Evolutionary conservation across 345 rosid species (phyloP).

Genomic region (Dipteronia sinensis): DNA sequence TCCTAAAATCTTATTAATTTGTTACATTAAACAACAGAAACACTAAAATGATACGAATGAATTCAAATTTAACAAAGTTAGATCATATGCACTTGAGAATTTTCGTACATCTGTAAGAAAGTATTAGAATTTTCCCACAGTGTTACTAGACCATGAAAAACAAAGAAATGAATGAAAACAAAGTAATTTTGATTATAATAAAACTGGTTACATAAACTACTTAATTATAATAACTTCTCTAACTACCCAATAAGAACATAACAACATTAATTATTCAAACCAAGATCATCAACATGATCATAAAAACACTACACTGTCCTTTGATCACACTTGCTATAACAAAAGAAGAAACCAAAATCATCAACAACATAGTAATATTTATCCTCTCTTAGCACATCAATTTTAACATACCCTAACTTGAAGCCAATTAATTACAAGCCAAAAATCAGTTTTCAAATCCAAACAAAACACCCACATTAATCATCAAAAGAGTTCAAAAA

Average conservation of each 20-base stretch:
- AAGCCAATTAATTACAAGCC: not conserved
- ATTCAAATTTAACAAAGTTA: too few species aligned
- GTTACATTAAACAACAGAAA: too few species aligned
- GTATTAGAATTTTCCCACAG: not conserved
- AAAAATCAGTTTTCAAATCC: not conserved
- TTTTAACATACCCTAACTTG: not conserved
- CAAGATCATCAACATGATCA: not conserved
- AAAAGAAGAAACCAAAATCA: constrained; percentile 1
- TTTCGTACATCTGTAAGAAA: not conserved
- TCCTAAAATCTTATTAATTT: too few species aligned
- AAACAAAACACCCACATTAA: constrained; percentile 3
- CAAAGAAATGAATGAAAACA: not conserved
- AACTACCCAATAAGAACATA: not conserved
- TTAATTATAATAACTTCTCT: not conserved
- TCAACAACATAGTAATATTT: not conserved
- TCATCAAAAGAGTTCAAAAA: not conserved
- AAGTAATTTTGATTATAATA: not conserved
- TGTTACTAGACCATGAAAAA: not conserved
- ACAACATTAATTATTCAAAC: not conserved
- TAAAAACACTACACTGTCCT: not conserved
- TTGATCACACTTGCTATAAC: not conserved
- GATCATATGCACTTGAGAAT: too few species aligned
- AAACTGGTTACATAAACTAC: constrained; percentile 8
- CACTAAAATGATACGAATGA: too few species aligned
- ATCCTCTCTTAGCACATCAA: not conserved